Conservation (phyloP, 1,139 yeast genomes). For the Taphrina pruni region DNA sequence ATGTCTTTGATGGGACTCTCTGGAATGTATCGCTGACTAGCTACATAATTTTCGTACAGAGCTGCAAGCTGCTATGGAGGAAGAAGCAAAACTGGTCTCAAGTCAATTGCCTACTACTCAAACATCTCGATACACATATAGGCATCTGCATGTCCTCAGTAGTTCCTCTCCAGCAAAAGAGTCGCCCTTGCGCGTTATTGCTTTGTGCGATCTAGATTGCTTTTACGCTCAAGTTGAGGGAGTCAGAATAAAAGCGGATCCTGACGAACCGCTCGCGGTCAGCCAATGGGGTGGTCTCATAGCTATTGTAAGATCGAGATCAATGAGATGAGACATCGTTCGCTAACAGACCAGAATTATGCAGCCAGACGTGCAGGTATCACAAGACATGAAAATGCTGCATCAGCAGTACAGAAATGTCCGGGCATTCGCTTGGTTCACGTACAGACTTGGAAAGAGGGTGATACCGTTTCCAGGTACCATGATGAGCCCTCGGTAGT, state of each 20-base stretch:
- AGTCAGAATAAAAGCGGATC: slow-evolving; percentile 66
- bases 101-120: slow-evolving; percentile 15
- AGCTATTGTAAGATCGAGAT: slow-evolving; percentile 61
- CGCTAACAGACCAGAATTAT: slow-evolving; percentile 13
- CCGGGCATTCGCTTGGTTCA: slow-evolving; percentile 79
- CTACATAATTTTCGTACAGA: neutral
- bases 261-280: slow-evolving; percentile 85
- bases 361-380: slow-evolving; percentile 59
- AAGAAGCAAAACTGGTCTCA: neutral
- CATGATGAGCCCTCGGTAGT: slow-evolving; percentile 55
- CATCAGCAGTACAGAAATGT: slow-evolving; percentile 73
- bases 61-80: neutral
- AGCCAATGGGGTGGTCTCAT: slow-evolving; percentile 90
- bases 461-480: slow-evolving; percentile 83
- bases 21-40: too few relatives aligned
- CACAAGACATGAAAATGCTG: slow-evolving; percentile 72
- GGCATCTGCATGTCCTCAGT: slow-evolving; percentile 31
- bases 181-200: slow-evolving; percentile 66
- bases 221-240: slow-evolving; percentile 93
- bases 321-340: neutral
- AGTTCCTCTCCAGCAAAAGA: slow-evolving; percentile 34
- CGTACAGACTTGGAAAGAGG: slow-evolving; percentile 91
- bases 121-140: slow-evolving; percentile 21
- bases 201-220: slow-evolving; percentile 89
- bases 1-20: too few relatives aligned